Evolutionary conservation across 495 filamentous ascomycete species (phyloP).

Genomic region (Aspergillus cristatus): DNA sequence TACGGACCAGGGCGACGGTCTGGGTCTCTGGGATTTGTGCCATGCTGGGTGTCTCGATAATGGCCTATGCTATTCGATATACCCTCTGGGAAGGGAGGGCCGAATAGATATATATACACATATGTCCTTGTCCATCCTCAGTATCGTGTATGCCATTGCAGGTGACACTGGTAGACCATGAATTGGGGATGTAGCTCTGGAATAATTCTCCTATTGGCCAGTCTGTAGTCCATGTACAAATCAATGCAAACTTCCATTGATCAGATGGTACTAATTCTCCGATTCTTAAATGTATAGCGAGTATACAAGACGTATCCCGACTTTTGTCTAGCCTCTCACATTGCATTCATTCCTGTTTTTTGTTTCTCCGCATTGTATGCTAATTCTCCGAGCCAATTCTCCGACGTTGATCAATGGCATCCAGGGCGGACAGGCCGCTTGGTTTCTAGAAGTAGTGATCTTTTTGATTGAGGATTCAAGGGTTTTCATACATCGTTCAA

Average conservation of each 20-base stretch:
- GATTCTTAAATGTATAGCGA: background rate
- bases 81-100: background rate
- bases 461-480: too few relatives aligned
- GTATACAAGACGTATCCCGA: background rate
- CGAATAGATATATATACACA: background rate
- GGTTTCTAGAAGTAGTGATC: too few relatives aligned
- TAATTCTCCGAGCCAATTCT: background rate
- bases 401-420: too few relatives aligned
- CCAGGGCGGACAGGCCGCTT: too few relatives aligned
- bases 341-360: background rate
- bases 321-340: background rate
- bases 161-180: background rate
- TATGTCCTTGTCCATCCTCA: too few relatives aligned
- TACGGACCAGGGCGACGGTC: constrained; percentile 36
- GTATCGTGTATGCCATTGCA: too few relatives aligned
- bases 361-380: background rate
- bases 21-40: constrained; percentile 30
- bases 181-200: background rate
- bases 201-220: background rate
- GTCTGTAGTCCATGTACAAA: background rate
- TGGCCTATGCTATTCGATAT: background rate
- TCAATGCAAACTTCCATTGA: background rate
- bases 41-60: background rate
- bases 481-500: too few relatives aligned
- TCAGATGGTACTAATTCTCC: background rate